A percentile compares a stretch with the other conserved stretches of the same genome.
These are phyloP conservation scores for Escallonia herrerae DNA, from an alignment of 129 eudicot genomes.

Conservation along the genomic window DNA sequence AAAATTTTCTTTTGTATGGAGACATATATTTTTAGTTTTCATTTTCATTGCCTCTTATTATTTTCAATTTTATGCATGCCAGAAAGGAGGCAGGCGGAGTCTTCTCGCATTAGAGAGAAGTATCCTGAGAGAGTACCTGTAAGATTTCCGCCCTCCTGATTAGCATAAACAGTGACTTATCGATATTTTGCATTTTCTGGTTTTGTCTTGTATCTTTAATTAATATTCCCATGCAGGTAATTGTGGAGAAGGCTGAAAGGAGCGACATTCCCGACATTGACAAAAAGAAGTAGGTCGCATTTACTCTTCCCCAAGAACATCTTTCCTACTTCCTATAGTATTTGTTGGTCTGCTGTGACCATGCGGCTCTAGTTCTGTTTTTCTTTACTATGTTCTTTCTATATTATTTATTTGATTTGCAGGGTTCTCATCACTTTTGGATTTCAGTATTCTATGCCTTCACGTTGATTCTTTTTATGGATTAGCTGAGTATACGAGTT, in stretches of 20 bases:
- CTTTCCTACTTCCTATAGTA: background rate
- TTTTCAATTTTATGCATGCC: slow-evolving; percentile 2
- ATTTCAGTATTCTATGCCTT: too few species aligned
- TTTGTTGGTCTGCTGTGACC: too few species aligned
- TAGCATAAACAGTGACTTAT: background rate
- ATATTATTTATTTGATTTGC: too few species aligned
- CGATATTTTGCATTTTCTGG: background rate
- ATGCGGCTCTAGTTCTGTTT: too few species aligned
- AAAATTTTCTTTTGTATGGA: background rate
- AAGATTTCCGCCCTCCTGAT: slow-evolving; percentile 12
- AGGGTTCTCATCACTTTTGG: too few species aligned
- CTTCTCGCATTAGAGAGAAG: slow-evolving; percentile 68
- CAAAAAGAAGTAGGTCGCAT: slow-evolving; percentile 54
- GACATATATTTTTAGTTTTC: background rate
- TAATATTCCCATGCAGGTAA: slow-evolving; percentile 28
- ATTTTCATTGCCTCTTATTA: background rate
- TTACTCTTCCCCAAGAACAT: background rate
- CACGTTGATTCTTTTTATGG: too few species aligned
- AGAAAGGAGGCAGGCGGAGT: slow-evolving; percentile 60
- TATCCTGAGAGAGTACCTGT: slow-evolving; percentile 79
- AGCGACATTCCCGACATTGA: slow-evolving; percentile 63
- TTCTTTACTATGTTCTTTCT: too few species aligned
- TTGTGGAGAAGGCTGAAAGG: slow-evolving; percentile 60
- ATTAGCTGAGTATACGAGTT: too few species aligned
- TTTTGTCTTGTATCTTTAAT: background rate